A percentile compares a stretch with the other conserved stretches of the same genome.
Conservation (phyloP, 108 stramenopile species). For the Epipyxis sp. region DNA sequence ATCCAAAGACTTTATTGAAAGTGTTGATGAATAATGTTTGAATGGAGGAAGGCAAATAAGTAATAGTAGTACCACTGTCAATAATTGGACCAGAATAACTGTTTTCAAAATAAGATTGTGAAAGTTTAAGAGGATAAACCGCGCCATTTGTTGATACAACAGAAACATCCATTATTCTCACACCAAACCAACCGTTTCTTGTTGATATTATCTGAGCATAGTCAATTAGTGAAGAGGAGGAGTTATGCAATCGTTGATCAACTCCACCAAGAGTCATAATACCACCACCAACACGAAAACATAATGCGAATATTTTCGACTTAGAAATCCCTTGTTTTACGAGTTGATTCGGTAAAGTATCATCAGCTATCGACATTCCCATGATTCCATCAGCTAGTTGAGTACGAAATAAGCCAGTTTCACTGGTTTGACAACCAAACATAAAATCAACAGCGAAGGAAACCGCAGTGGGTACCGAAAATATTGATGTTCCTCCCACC, state of each 20-base stretch:
- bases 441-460: conserved; percentile 16
- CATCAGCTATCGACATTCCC: conserved; percentile 45
- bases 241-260: conserved; percentile 25
- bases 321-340: background rate
- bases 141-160: no score
- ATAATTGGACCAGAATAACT: no score
- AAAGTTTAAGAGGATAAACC: no score
- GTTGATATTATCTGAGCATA: no score
- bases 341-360: background rate
- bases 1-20: no score
- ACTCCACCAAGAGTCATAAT: conserved; percentile 33
- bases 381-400: conserved; percentile 44
- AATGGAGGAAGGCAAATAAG: no score
- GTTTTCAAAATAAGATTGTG: no score
- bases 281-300: conserved; percentile 30
- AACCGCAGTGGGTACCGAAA: background rate
- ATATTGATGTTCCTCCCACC: conserved; percentile 25
- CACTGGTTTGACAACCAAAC: conserved; percentile 39
- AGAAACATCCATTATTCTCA: no score
- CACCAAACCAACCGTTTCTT: no score
- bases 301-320: conserved; percentile 19
- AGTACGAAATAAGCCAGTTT: conserved; percentile 31
- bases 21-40: no score
- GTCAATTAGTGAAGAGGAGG: no score
- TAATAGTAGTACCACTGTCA: no score